Evolutionary conservation across 805 yeast genomes (phyloP), one percentile per base, ranked within the genome.

Genomic region (Scheffersomyces amazonensis): DNA sequence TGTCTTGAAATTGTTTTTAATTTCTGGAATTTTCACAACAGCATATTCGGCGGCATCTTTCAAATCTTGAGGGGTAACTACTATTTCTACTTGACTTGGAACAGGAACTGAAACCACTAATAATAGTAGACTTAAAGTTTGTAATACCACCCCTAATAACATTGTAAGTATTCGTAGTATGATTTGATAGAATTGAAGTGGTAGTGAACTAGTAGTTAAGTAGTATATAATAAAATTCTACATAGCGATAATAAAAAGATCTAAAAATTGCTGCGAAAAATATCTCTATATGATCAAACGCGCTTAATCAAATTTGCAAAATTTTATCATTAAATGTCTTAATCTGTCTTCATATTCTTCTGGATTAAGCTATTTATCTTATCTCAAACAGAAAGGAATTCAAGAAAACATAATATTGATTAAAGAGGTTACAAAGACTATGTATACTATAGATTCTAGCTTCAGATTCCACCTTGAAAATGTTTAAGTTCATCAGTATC

Each of bases 401-500:
- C 7, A 24, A 24, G 28, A 24, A 24, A 24, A 24, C 28, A 24
- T 24, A 13, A 9, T 24, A 24, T 20, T 7, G 13, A 24, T 24
- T 24, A 13, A 24, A 24, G 12, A 24, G 7, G 28, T 24, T 24
- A 24, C 28, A 9, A 24, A 24, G 28, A 24, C 13, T 8, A 24
- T 11, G n/a, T 24, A 24, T 24, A 31, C 22, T 31, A 31, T 9
- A 31, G 21, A 34, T 32, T 24, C 28, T 24, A 24, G 12, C 28
- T n/a, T 24, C 12, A 24, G 5, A 24, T 24, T 24, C 5, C 31
- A 18, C 55, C 57, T 35, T 52, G 57, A 33, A 52, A 37, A 30
- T 52, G 53, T 22, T 46, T 51, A 17, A 51, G 40, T 22, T 50
- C 56, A 29, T 52, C 57, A n/a, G 47, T 42, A 12, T 48, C 56